Base-by-base conservation (phyloP, 78 protist species). In the Chrysochromulina parva region DNA sequence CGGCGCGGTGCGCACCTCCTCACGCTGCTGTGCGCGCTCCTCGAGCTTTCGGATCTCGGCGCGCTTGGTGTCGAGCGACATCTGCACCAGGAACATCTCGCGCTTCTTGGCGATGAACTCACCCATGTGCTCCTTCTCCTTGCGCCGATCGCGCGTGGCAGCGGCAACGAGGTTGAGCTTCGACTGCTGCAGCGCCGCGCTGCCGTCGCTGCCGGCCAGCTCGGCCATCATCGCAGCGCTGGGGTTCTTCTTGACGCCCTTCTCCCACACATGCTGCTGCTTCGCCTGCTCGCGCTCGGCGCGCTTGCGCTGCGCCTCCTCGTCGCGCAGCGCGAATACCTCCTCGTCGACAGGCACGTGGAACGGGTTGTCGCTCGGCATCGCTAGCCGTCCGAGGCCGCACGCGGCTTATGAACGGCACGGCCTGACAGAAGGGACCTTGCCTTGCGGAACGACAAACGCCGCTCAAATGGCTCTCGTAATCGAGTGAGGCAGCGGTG, bases 71-170 rank as follows among this genome's bases (percentile, higher is more conserved):
- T 93, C 94, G 47, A 94, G 91, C 28, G 90, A 47, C 93, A 94
- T 92, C 60, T 94, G 93, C 6, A 93, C 85, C 48, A 96, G 84
- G 73, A 95, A 95, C 97, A 96, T 94, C 66, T 96, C 95, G 4
- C 96, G 66, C 91, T 96, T 96, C 82, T 95, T 95, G 19, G 69
- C 89, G 54, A 95, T 91, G 54, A 88, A 91, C 38, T 93, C 94
- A 10, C 91, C 88, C 93, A 93, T 88, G 60, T 89, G 89, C 87
- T 95, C 96, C 76, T 93, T 93, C 54, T 89, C 95, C 38, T 88
- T 13, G 7, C 69, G 89, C 74, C 59, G 60, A 9, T 91, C 93
- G 52, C 85, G 82, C 47, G 81, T 60, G 24, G 78, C 78, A 2
- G 90, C 81, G 13, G 78, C 60, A 14, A 65, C 81, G 50, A 88